These are phyloP conservation scores for Rhodotorula glutinis DNA, from an alignment of 1,284 basidiomycete genomes.

Conservation along the genomic window DNA sequence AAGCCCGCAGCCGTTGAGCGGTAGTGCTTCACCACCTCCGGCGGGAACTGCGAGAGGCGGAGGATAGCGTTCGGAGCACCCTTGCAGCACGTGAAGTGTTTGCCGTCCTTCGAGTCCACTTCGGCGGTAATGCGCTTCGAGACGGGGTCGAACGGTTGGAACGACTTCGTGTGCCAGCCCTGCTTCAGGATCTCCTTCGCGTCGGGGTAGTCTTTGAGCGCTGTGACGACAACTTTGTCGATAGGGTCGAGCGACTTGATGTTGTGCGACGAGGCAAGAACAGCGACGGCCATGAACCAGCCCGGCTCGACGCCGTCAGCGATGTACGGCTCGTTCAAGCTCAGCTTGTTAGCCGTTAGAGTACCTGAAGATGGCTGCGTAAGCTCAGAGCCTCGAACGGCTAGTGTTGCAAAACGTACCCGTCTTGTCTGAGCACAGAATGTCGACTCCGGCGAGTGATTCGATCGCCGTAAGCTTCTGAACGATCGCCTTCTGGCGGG, in stretches of 20 bases:
- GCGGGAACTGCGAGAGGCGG: constrained; percentile 53
- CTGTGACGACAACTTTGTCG: constrained; percentile 58
- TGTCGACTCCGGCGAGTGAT: constrained; percentile 59
- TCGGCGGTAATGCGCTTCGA: constrained; percentile 60
- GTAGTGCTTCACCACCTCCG: constrained; percentile 52
- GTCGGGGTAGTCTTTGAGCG: constrained; percentile 57
- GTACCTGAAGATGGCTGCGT: constrained; percentile 40
- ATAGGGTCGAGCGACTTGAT: constrained; percentile 58
- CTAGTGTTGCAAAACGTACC: constrained; percentile 40
- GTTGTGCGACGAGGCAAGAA: constrained; percentile 59
- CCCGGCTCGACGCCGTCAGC: constrained; percentile 53
- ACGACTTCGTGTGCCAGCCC: constrained; percentile 58
- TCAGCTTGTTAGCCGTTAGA: constrained; percentile 60
- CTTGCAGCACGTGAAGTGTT: constrained; percentile 56
- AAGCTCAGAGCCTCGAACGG: no score
- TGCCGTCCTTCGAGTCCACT: constrained; percentile 55
- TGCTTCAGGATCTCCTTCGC: constrained; percentile 54
- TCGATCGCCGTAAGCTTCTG: constrained; percentile 62
- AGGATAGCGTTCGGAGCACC: constrained; percentile 60
- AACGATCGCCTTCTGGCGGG: constrained; percentile 59
- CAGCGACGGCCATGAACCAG: constrained; percentile 56
- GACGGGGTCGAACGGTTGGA: constrained; percentile 59
- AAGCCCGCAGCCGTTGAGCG: constrained; percentile 52
- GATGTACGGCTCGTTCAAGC: constrained; percentile 56
- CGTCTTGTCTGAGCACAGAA: constrained; percentile 60